These are phyloP conservation scores for Physocladia obscura DNA, from an alignment of 192 early-diverging fungal genomes.

Conservation along the genomic window DNA sequence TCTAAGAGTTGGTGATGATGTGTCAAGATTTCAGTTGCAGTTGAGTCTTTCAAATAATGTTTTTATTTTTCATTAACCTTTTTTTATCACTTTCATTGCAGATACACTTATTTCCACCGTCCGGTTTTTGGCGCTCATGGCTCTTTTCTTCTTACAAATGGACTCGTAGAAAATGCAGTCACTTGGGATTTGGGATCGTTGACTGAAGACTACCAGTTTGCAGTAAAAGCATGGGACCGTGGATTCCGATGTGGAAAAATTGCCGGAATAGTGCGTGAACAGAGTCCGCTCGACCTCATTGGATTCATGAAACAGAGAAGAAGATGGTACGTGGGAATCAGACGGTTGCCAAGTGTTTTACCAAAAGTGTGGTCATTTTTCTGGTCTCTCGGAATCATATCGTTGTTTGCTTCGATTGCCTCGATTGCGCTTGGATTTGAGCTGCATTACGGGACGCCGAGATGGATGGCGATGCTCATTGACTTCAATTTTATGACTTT, in stretches of 20 bases:
- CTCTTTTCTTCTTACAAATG: conserved; percentile 55
- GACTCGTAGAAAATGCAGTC: conserved; percentile 53
- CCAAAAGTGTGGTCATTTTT: conserved; percentile 57
- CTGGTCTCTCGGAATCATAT: conserved; percentile 55
- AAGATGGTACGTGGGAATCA: conserved; percentile 58
- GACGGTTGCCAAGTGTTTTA: conserved; percentile 49
- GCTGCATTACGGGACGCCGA: conserved; percentile 40
- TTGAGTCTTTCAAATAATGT: conserved; percentile 17
- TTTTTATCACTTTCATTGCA: too few relatives aligned
- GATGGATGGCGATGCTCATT: conserved; percentile 58
- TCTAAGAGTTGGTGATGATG: conserved; percentile 58
- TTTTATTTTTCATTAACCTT: background rate
- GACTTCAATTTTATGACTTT: conserved; percentile 54
- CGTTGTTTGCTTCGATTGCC: conserved; percentile 45
- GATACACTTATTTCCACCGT: conserved; percentile 55
- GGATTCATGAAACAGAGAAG: conserved; percentile 58
- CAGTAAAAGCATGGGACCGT: conserved; percentile 47
- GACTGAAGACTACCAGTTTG: conserved; percentile 61
- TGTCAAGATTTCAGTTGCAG: conserved; percentile 58
- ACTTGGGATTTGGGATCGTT: conserved; percentile 57
- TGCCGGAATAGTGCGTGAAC: conserved; percentile 53
- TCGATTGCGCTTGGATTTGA: conserved; percentile 47
- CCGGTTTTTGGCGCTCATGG: conserved; percentile 61
- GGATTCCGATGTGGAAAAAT: conserved; percentile 59
- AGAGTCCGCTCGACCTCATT: conserved; percentile 51